Percentiles rank a stretch among this genome's conserved stretches.
Evolutionary conservation across 495 filamentous ascomycete genomes (phyloP).

Genomic region (Penicillium flavigenum): DNA sequence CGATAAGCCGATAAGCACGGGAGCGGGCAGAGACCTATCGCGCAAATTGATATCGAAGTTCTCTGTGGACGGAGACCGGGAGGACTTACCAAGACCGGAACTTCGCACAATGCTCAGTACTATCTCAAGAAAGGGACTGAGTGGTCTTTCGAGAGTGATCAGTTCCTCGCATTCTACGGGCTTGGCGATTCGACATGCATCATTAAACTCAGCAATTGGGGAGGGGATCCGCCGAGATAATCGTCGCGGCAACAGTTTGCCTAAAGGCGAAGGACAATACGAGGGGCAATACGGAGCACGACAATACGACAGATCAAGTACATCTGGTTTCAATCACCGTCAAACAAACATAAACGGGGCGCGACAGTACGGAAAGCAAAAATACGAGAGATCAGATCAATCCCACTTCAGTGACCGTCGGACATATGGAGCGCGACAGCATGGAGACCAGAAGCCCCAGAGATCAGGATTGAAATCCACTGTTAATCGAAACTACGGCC

Average conservation of each 20-base stretch:
- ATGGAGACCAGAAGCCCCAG: background rate
- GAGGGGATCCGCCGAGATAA: constrained; percentile 44
- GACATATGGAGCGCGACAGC: background rate
- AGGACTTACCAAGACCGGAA: background rate
- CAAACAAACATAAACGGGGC: background rate
- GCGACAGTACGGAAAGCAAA: constrained; percentile 1
- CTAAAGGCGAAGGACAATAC: background rate
- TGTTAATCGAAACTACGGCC: background rate
- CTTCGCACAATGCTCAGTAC: constrained; percentile 10
- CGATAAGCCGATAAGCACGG: constrained; percentile 4
- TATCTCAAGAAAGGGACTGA: constrained; percentile 3
- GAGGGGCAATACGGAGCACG: constrained; percentile 5
- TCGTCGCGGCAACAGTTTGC: constrained; percentile 6
- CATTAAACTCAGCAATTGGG: constrained; percentile 56
- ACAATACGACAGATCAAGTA: constrained; percentile 4
- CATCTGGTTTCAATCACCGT: background rate
- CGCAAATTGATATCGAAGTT: background rate
- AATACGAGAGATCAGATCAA: background rate
- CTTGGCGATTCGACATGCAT: constrained; percentile 41
- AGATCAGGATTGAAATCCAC: background rate
- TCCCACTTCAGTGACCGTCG: background rate
- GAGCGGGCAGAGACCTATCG: background rate
- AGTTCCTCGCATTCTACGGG: constrained; percentile 2
- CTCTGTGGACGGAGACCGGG: background rate
- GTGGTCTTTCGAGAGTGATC: background rate